Evolutionary conservation across 2,329 filamentous ascomycete species (phyloP).

Genomic region (Orbilia javanica): DNA sequence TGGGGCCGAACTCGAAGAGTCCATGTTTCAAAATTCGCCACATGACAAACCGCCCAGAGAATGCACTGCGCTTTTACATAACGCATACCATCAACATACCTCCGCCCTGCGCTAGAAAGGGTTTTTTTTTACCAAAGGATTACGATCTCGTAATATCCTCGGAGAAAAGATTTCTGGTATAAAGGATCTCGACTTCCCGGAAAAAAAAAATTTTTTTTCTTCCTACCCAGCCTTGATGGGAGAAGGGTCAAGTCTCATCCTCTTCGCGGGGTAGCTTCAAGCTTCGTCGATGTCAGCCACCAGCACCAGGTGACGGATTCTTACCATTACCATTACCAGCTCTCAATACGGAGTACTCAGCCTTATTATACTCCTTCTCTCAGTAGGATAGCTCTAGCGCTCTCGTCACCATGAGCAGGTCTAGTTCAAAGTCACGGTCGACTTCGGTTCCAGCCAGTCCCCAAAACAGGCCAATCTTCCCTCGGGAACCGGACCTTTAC

Average conservation of each 20-base stretch:
- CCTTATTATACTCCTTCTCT: neutral
- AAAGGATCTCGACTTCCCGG: constrained; percentile 11
- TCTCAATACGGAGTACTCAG: neutral
- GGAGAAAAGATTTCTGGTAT: constrained; percentile 6
- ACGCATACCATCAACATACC: constrained; percentile 30
- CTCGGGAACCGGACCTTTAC: constrained; percentile 48
- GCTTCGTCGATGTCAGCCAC: constrained; percentile 20
- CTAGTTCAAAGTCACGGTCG: constrained; percentile 46
- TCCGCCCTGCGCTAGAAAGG: constrained; percentile 13
- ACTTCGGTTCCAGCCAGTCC: constrained; percentile 38
- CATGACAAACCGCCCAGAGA: constrained; percentile 25
- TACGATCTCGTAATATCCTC: constrained; percentile 4
- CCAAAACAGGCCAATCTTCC: constrained; percentile 26
- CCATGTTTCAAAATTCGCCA: constrained; percentile 25
- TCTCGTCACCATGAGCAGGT: constrained; percentile 35
- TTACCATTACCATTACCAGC: neutral
- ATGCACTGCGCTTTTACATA: constrained; percentile 11
- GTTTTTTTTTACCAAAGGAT: constrained; percentile 10
- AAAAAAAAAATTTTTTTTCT: neutral
- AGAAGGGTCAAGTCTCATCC: constrained; percentile 19
- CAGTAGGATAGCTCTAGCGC: neutral
- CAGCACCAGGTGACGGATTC: neutral
- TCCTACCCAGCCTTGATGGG: neutral
- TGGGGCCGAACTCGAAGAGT: constrained; percentile 5
- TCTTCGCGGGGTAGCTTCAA: constrained; percentile 29